Evolutionary conservation across 2,329 filamentous ascomycete species (phyloP).

Genomic region (Bipolaris sorokiniana): DNA sequence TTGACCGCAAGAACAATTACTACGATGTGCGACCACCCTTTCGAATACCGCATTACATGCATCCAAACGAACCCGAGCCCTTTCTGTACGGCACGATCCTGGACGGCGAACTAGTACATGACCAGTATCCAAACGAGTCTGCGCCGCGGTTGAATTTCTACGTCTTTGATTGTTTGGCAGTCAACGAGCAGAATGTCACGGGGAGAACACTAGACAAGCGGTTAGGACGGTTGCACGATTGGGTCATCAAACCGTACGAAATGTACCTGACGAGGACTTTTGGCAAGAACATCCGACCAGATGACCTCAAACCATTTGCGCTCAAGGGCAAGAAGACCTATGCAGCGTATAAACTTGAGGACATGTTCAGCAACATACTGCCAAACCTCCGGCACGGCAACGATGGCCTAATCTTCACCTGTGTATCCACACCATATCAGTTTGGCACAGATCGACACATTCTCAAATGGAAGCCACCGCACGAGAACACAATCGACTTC

Average conservation of each 20-base stretch:
- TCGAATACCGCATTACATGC: constrained; percentile 77
- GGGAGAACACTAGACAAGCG: constrained; percentile 85
- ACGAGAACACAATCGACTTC: constrained; percentile 96
- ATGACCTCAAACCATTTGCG: constrained; percentile 68
- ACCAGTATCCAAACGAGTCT: constrained; percentile 69
- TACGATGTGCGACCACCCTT: constrained; percentile 77
- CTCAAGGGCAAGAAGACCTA: constrained; percentile 90
- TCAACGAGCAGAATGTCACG: constrained; percentile 78
- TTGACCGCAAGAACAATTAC: constrained; percentile 98
- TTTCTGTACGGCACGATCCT: constrained; percentile 84
- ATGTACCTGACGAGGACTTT: constrained; percentile 56
- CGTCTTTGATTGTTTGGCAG: constrained; percentile 89
- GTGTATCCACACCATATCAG: constrained; percentile 82
- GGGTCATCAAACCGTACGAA: constrained; percentile 74
- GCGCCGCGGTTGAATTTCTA: constrained; percentile 76
- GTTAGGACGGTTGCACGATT: constrained; percentile 81
- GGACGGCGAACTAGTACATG: constrained; percentile 91
- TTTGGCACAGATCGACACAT: constrained; percentile 93
- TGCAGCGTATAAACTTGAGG: constrained; percentile 76
- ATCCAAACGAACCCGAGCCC: constrained; percentile 58
- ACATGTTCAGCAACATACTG: constrained; percentile 85
- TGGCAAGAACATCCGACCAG: constrained; percentile 59
- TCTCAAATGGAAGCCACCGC: constrained; percentile 95
- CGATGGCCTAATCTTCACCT: constrained; percentile 98
- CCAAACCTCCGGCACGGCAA: constrained; percentile 89